Evolutionary conservation across 768 basidiomycete genomes (phyloP).

Genomic region (Podaxis carcinomalis): DNA sequence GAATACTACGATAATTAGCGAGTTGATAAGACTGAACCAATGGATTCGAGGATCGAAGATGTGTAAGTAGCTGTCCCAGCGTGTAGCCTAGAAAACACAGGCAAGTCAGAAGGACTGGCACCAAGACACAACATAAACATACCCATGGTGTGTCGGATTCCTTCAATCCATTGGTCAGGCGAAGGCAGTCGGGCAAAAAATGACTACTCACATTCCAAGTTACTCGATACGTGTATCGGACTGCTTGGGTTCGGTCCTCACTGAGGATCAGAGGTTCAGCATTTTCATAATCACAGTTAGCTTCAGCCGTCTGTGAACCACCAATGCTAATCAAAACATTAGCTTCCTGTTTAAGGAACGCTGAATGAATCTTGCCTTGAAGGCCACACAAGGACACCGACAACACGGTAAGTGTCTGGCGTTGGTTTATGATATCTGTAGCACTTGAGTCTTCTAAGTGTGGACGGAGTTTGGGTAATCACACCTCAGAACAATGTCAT

Average conservation of each 20-base stretch:
- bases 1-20: conserved; percentile 86
- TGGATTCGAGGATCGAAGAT: conserved; percentile 93
- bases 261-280: conserved; percentile 50
- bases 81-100: conserved; percentile 59
- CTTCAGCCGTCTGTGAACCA: conserved; percentile 45
- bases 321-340: conserved; percentile 46
- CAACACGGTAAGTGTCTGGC: conserved; percentile 73
- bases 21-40: conserved; percentile 95
- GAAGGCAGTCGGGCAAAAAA: background rate
- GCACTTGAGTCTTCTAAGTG: background rate
- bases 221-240: conserved; percentile 86
- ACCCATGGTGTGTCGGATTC: conserved; percentile 87
- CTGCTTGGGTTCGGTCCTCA: conserved; percentile 53
- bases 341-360: background rate
- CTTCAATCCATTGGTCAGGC: conserved; percentile 30
- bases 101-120: background rate
- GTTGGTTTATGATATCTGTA: conserved; percentile 76
- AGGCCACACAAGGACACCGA: conserved; percentile 87
- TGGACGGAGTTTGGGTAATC: conserved; percentile 10
- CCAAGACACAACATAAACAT: conserved; percentile 10
- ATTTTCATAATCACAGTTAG: conserved; percentile 47
- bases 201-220: conserved; percentile 69
- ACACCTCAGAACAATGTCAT: conserved; percentile 77
- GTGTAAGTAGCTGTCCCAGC: conserved; percentile 96
- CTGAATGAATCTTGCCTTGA: conserved; percentile 28